Conservation (phyloP, 2,329 filamentous ascomycete species). For the Trichoderma aggressivum region DNA sequence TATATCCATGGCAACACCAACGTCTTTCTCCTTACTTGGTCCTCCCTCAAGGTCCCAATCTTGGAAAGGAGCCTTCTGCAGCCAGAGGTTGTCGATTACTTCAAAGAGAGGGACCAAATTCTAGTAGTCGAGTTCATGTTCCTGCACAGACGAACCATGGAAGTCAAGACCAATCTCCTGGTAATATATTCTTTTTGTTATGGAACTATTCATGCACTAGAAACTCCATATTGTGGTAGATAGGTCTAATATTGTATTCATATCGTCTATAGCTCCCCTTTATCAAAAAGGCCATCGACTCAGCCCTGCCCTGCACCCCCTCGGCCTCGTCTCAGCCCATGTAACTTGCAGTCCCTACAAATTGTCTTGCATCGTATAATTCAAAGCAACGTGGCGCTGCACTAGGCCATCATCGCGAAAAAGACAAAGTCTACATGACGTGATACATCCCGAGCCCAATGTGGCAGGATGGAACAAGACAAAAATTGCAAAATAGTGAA, state of each 20-base stretch:
- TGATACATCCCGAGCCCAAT: conserved; percentile 1
- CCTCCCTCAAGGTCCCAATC: too few relatives aligned
- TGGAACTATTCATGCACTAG: background rate
- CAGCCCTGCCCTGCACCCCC: background rate
- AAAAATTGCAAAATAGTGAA: background rate
- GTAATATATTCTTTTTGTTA: background rate
- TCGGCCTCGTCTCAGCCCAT: background rate
- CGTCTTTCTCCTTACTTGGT: too few relatives aligned
- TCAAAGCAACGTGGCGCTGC: conserved; percentile 9
- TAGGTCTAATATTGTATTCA: background rate
- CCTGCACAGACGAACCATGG: background rate
- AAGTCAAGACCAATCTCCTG: background rate
- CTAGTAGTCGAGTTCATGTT: background rate
- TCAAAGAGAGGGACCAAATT: background rate
- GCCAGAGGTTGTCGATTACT: background rate
- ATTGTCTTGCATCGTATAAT: background rate
- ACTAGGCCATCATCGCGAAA: conserved; percentile 16
- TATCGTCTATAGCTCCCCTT: background rate
- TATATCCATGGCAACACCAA: too few relatives aligned
- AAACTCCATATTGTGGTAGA: background rate
- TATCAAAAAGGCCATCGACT: background rate
- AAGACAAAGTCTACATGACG: conserved; percentile 8
- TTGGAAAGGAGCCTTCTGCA: too few relatives aligned
- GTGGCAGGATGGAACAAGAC: background rate
- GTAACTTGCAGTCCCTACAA: background rate